Percentiles rank a stretch among this genome's conserved stretches.
Evolutionary conservation across 1,139 yeast species (phyloP).

Genomic region (Candida sp.): DNA sequence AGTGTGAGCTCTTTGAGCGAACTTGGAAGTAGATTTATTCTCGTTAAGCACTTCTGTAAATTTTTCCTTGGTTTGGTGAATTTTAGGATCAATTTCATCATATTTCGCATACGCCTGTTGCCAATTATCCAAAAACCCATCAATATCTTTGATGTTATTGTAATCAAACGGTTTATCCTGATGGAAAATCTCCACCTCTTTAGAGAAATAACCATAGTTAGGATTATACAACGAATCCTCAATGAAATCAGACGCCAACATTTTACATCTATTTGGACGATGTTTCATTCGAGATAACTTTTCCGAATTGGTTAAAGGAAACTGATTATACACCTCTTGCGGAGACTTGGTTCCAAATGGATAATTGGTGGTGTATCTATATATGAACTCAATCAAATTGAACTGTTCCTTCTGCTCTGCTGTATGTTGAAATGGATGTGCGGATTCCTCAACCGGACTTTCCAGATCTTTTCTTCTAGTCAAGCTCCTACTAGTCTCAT

Average conservation of each 20-base stretch:
- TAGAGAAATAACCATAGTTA: slow-evolving; percentile 75
- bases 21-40: slow-evolving; percentile 14
- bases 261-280: slow-evolving; percentile 63
- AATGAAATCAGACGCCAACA: slow-evolving; percentile 75
- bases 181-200: slow-evolving; percentile 75
- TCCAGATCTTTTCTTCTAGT: background rate
- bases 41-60: slow-evolving; percentile 10
- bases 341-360: slow-evolving; percentile 40
- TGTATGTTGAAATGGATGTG: slow-evolving; percentile 28
- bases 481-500: slow-evolving; percentile 17
- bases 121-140: slow-evolving; percentile 73
- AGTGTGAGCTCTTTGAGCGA: slow-evolving; percentile 33
- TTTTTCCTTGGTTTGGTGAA: slow-evolving; percentile 13
- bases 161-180: slow-evolving; percentile 61
- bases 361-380: slow-evolving; percentile 42
- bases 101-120: slow-evolving; percentile 59
- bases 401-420: slow-evolving; percentile 9
- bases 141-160: slow-evolving; percentile 55
- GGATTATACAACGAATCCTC: slow-evolving; percentile 86
- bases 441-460: background rate
- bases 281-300: slow-evolving; percentile 40
- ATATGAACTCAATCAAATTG: slow-evolving; percentile 36
- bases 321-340: slow-evolving; percentile 37
- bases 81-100: slow-evolving; percentile 25
- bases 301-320: slow-evolving; percentile 39